phyloP scores from a whole-genome alignment of 1,139 yeast species.

The Nakaseomyces sp. region DNA sequence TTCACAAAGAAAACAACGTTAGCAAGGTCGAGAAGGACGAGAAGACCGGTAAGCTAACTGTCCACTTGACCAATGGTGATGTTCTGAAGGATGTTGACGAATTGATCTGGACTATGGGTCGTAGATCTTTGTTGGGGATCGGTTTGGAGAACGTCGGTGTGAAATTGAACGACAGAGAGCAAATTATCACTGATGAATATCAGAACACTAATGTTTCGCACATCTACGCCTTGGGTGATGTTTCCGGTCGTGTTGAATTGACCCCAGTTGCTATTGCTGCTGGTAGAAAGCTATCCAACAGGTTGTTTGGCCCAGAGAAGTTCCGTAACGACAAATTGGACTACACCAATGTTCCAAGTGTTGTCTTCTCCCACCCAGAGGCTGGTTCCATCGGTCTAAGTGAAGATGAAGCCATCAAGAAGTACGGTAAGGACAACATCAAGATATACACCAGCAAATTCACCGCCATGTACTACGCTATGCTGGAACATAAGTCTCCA shows the following conservation, averaged over 20 bases:
- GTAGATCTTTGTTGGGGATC: slow-evolving; percentile 64
- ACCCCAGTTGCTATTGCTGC: slow-evolving; percentile 99
- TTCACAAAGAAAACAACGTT: slow-evolving; percentile 60
- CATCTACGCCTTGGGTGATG: slow-evolving; percentile 87
- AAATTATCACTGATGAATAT: slow-evolving; percentile 73
- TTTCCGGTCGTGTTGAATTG: slow-evolving; percentile 80
- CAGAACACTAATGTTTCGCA: slow-evolving; percentile 70
- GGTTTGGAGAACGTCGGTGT: slow-evolving; percentile 74
- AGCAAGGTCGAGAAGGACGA: slow-evolving; percentile 49
- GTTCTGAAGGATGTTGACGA: slow-evolving; percentile 60
- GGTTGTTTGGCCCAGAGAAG: slow-evolving; percentile 73
- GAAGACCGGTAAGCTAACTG: slow-evolving; percentile 52
- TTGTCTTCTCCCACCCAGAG: slow-evolving; percentile 92
- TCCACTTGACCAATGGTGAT: slow-evolving; percentile 47
- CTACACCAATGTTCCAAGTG: slow-evolving; percentile 81
- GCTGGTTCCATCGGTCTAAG: slow-evolving; percentile 88
- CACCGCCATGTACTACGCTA: slow-evolving; percentile 89
- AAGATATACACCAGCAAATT: slow-evolving; percentile 77
- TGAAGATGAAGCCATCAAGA: slow-evolving; percentile 63
- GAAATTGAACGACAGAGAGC: slow-evolving; percentile 45
- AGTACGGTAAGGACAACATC: slow-evolving; percentile 73
- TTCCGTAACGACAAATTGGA: slow-evolving; percentile 69
- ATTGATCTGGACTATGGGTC: slow-evolving; percentile 89
- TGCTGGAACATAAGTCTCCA: slow-evolving; percentile 77
- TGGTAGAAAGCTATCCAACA: slow-evolving; percentile 85